Percentiles rank a stretch among this genome's conserved stretches.
Conservation (phyloP, 2,329 filamentous ascomycete genomes). For the Beauveria sp. region DNA sequence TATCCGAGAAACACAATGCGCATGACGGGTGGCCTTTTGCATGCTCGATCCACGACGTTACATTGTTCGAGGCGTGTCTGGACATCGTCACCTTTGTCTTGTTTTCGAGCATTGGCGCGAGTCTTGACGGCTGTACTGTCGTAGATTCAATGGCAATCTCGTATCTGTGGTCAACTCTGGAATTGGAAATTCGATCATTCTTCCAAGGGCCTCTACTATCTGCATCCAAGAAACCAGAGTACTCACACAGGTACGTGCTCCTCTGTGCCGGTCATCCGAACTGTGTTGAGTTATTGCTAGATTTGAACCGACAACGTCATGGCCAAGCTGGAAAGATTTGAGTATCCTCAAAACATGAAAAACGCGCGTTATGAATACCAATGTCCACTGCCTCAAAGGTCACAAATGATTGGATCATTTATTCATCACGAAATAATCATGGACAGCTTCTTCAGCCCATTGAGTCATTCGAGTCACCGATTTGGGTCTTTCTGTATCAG, state of each 20-base stretch:
- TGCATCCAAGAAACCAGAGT: neutral
- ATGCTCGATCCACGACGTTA: no score
- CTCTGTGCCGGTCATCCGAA: neutral
- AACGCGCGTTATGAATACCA: no score
- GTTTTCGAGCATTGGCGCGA: neutral
- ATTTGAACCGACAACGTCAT: no score
- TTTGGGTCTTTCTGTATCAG: neutral
- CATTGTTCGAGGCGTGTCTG: no score
- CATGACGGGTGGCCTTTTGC: neutral
- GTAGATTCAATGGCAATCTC: neutral
- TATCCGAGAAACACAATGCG: neutral
- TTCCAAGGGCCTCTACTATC: neutral
- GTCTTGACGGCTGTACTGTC: neutral
- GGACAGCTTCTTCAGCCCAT: neutral
- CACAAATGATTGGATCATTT: neutral
- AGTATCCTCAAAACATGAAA: no score
- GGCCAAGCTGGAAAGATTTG: no score
- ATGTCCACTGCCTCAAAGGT: no score
- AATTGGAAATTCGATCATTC: neutral
- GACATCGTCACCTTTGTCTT: no score
- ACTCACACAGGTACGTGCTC: neutral
- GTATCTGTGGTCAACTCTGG: neutral
- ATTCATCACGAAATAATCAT: neutral
- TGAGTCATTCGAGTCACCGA: neutral
- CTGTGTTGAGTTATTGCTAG: no score